Evolutionary conservation across 495 filamentous ascomycete genomes (phyloP).

Genomic region (Apiosordaria backusii): DNA sequence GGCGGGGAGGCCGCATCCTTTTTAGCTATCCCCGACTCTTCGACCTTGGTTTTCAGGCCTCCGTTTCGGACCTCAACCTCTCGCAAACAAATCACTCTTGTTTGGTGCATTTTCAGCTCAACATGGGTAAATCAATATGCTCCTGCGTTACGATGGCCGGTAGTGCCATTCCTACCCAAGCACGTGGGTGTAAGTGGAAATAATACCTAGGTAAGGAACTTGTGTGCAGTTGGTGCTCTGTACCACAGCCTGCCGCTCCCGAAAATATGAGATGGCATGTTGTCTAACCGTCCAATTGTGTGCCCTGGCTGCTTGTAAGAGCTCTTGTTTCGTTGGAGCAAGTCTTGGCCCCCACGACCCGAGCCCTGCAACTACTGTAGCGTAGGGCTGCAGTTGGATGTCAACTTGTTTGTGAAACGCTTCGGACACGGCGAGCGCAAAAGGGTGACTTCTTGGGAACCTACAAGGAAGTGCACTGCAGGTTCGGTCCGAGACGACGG

Average conservation of each 20-base stretch:
- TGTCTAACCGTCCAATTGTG: background rate
- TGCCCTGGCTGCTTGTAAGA: background rate
- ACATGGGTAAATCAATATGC: background rate
- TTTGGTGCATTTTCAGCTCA: background rate
- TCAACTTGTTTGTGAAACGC: background rate
- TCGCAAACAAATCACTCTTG: background rate
- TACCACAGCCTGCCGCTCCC: background rate
- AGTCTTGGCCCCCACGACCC: conserved; percentile 4
- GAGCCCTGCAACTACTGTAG: too few relatives aligned
- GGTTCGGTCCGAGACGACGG: background rate
- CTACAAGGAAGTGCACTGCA: background rate
- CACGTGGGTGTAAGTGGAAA: background rate
- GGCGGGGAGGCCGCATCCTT: background rate
- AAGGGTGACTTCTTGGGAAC: background rate
- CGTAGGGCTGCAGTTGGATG: background rate
- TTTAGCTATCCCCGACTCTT: background rate
- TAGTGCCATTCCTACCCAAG: background rate
- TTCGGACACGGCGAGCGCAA: background rate
- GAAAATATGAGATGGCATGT: background rate
- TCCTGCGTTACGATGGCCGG: background rate
- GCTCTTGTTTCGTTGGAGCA: background rate
- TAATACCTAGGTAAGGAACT: background rate
- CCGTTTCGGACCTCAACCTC: background rate
- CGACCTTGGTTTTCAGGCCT: background rate
- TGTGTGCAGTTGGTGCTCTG: background rate